Conservation (phyloP, 1,139 yeast genomes). For the Geotrichum australiense region DNA sequence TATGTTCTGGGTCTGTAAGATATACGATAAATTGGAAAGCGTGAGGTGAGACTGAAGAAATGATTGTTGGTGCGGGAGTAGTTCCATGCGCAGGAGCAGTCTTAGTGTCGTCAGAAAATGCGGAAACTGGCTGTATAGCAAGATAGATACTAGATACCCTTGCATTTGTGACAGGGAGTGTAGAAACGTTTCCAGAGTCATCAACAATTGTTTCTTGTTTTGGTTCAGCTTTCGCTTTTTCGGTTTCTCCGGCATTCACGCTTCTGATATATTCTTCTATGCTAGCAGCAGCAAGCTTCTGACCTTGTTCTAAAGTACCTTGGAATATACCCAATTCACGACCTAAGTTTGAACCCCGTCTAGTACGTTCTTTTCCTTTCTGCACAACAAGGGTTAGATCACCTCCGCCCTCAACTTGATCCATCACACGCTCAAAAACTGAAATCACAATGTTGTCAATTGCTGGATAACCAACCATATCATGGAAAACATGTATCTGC, state of each 20-base stretch:
- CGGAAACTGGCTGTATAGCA: constrained; percentile 58
- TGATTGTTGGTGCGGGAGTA: constrained; percentile 24
- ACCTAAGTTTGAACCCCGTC: constrained; percentile 33
- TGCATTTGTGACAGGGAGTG: constrained; percentile 45
- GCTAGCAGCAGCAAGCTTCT: constrained; percentile 80
- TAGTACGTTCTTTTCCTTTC: constrained; percentile 37
- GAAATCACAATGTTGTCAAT: constrained; percentile 57
- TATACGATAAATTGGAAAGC: constrained; percentile 64
- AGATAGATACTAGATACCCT: constrained; percentile 64
- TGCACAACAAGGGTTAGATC: constrained; percentile 45
- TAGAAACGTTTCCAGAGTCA: constrained; percentile 38
- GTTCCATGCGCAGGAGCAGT: constrained; percentile 28
- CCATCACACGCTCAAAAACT: constrained; percentile 76
- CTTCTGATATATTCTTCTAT: constrained; percentile 53
- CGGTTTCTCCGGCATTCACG: constrained; percentile 35
- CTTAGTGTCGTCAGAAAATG: constrained; percentile 36
- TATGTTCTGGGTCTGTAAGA: constrained; percentile 70
- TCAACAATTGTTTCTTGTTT: constrained; percentile 16
- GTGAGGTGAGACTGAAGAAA: constrained; percentile 29
- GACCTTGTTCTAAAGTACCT: constrained; percentile 81
- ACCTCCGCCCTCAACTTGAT: constrained; percentile 86
- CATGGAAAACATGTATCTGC: constrained; percentile 76
- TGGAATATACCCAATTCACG: constrained; percentile 61
- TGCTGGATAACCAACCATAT: constrained; percentile 63
- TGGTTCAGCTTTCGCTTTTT: constrained; percentile 24